A percentile compares a stretch with the other conserved stretches of the same genome.
Evolutionary conservation across 192 early-diverging fungal species (phyloP).

Genomic region (Coemansia sp.): DNA sequence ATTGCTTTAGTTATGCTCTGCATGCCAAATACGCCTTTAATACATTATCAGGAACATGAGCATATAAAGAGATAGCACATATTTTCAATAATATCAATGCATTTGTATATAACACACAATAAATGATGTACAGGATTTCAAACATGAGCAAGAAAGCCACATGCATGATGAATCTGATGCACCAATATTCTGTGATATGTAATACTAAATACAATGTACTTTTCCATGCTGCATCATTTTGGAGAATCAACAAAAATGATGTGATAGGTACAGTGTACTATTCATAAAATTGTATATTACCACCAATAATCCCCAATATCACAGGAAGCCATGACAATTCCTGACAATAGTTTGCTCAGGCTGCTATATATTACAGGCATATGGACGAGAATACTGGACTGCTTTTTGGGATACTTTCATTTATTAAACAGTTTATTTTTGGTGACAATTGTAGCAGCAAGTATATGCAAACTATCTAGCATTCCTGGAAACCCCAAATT

Average conservation of each 20-base stretch:
- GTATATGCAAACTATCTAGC: neutral
- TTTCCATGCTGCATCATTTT: neutral
- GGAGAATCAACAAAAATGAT: neutral
- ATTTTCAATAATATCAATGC: neutral
- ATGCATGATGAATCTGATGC: neutral
- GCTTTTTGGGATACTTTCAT: neutral
- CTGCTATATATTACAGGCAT: neutral
- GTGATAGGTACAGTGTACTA: neutral
- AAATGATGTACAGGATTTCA: neutral
- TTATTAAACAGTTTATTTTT: neutral
- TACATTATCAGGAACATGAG: neutral
- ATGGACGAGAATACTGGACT: neutral
- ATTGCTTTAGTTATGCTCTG: neutral
- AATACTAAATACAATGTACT: neutral
- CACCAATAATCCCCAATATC: neutral
- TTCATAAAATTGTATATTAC: neutral
- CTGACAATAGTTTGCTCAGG: neutral
- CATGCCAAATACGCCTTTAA: neutral
- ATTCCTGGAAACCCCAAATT: too few relatives aligned
- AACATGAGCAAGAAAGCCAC: neutral
- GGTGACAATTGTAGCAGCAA: neutral
- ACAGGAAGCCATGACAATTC: neutral
- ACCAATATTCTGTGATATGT: neutral
- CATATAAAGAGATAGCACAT: neutral
- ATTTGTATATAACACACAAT: neutral